Percentiles rank a stretch among this genome's conserved stretches.
Evolutionary conservation across 2,329 filamentous ascomycete genomes (phyloP).

Genomic region (Aspergillus luchuensis): DNA sequence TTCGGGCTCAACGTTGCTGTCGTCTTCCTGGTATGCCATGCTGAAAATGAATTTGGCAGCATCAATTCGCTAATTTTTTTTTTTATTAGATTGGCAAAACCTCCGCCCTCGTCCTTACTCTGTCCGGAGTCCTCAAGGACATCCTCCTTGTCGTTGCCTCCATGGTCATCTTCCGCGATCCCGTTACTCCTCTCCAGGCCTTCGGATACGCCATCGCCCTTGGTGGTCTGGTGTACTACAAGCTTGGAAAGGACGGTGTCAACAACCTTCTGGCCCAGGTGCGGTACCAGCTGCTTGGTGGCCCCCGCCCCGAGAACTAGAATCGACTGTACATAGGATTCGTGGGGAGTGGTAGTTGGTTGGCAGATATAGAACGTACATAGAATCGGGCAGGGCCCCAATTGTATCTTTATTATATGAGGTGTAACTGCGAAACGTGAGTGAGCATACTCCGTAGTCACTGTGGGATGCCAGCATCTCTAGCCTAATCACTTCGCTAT

Average conservation of each 20-base stretch:
- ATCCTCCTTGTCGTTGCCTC: constrained; percentile 75
- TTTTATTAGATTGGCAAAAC: constrained; percentile 73
- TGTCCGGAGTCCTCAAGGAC: constrained; percentile 80
- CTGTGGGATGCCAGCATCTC: too few relatives aligned
- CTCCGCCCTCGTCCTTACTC: constrained; percentile 77
- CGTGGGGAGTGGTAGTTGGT: background rate
- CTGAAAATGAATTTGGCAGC: background rate
- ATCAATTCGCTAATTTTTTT: constrained; percentile 15
- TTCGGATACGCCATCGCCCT: constrained; percentile 74
- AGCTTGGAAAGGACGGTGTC: constrained; percentile 50
- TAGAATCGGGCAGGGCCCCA: constrained; percentile 1
- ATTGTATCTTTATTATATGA: background rate
- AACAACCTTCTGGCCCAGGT: background rate
- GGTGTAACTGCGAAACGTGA: too few relatives aligned
- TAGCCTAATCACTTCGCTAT: too few relatives aligned
- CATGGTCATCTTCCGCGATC: constrained; percentile 73
- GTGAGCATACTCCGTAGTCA: too few relatives aligned
- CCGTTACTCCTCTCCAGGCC: constrained; percentile 68
- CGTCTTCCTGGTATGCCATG: constrained; percentile 69
- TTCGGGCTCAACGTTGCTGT: constrained; percentile 79
- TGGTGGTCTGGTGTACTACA: constrained; percentile 64
- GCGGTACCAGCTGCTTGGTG: background rate
- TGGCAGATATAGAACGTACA: background rate
- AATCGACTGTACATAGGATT: background rate
- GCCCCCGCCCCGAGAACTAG: background rate